Conservation (phyloP, 495 filamentous ascomycete species). For the Tuber indicum region DNA sequence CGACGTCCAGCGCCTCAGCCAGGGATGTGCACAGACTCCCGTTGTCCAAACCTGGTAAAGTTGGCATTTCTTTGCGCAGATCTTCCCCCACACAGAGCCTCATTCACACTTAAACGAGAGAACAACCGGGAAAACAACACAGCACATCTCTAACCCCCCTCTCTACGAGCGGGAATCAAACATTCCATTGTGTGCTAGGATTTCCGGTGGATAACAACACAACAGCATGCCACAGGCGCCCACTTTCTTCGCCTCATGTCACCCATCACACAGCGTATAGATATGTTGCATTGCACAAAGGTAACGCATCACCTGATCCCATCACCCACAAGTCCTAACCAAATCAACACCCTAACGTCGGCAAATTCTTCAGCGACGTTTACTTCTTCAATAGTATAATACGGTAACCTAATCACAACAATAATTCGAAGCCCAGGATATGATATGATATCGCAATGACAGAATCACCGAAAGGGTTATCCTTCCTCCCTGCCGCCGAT, state of each 20-base stretch:
- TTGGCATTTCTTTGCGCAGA: slow-evolving; percentile 21
- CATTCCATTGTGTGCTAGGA: not conserved
- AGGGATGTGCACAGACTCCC: slow-evolving; percentile 18
- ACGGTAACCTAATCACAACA: not conserved
- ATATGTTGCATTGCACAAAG: not conserved
- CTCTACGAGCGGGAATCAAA: not conserved
- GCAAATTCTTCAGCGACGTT: not conserved
- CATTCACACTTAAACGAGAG: slow-evolving; percentile 19
- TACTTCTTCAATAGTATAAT: not conserved
- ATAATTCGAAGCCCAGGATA: not conserved
- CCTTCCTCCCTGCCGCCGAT: not conserved
- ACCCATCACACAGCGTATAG: not conserved
- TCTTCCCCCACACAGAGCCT: slow-evolving; percentile 23
- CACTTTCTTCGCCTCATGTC: not conserved
- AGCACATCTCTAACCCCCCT: not conserved
- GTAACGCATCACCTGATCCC: not conserved
- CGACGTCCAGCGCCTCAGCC: slow-evolving; percentile 9
- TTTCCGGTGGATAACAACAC: not conserved
- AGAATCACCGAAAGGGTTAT: not conserved
- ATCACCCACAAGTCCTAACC: not conserved
- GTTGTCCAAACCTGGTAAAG: slow-evolving; percentile 22
- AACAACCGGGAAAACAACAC: not conserved
- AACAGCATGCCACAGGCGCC: not conserved
- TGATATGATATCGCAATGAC: not conserved
- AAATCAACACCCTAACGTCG: not conserved